Base-by-base conservation (phyloP, 2,329 filamentous ascomycete genomes). In the Exophiala spinifera region DNA sequence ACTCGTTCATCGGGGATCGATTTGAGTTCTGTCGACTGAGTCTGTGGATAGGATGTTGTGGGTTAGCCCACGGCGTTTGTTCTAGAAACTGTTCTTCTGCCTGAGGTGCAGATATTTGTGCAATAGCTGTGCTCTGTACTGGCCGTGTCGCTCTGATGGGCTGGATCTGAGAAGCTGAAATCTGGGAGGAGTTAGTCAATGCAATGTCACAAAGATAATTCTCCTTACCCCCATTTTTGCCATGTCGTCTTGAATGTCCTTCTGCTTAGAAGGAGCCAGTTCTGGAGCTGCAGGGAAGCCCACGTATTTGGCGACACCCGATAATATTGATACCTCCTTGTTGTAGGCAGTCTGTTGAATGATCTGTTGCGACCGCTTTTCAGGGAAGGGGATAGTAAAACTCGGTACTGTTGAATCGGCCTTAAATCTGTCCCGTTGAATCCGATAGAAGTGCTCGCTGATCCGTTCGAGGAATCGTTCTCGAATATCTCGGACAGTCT, bases 281-380 rank as follows among this genome's bases (percentile, higher is more conserved):
- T 88, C 80, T 17, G 94, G 94, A n/a, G 91, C 94, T 28, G 92
- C 91, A 33, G 94, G 94, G 72, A 99, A 99, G 20, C 94, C 94
- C 66, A 95, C 86, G 69, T 96, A 91, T 73, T 96, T 97, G 33
- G 92, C 91, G 48, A 97, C 80, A 34, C 92, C 92, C 4, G 91
- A 86, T 53, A 99, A 76, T 23, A 96, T 84, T 0, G 91, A 95
- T 3, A 99, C 91, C 69, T 99, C 94, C 61, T 87, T 88, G 69
- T 96, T 97, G 75, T 97, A 97, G 44, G 91, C 88, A 46, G 91
- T 82, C 63, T 95, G 91, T 59, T 96, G 88, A 58, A 84, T 80
- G 56, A 95, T 81, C 65, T 92, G 89, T 65, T 91, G 86, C 23
- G 85, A 81, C 57, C 85, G 83, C 60, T 86, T 85, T 47, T 86